These are phyloP conservation scores for Jamesozyma piceae DNA, from an alignment of 805 yeast species.

Conservation along the genomic window DNA sequence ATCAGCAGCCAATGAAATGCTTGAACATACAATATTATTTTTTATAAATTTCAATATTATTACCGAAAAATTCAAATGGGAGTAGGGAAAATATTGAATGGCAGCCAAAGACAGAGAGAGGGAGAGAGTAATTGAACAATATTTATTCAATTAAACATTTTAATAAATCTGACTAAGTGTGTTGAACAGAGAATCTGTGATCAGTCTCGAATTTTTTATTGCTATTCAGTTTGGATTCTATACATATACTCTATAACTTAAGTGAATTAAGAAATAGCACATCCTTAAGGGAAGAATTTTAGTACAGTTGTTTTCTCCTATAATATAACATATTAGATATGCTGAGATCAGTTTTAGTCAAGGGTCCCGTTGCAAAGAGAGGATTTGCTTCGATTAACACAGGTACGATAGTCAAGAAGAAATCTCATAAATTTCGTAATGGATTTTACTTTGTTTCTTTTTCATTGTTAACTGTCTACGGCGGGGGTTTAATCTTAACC, in stretches of 20 bases:
- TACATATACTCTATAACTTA: background rate
- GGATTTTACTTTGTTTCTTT: slow-evolving; percentile 25
- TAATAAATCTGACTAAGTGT: no score
- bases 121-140: no score
- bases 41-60: no score
- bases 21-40: no score
- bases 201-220: no score
- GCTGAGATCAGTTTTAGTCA: background rate
- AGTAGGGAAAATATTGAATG: background rate
- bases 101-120: no score
- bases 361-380: background rate
- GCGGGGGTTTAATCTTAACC: slow-evolving; percentile 52
- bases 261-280: background rate
- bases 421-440: slow-evolving; percentile 25
- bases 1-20: slow-evolving; percentile 6
- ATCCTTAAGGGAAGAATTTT: background rate
- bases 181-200: no score
- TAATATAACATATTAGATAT: background rate
- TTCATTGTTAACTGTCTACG: slow-evolving; percentile 37
- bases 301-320: background rate
- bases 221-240: no score
- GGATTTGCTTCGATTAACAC: slow-evolving; percentile 11
- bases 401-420: slow-evolving; percentile 10
- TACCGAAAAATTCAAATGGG: background rate
- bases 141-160: no score